Percentiles rank a stretch among this genome's conserved stretches.
phyloP scores from a whole-genome alignment of 2,329 filamentous ascomycete genomes.

The Botrytis squamosa region DNA sequence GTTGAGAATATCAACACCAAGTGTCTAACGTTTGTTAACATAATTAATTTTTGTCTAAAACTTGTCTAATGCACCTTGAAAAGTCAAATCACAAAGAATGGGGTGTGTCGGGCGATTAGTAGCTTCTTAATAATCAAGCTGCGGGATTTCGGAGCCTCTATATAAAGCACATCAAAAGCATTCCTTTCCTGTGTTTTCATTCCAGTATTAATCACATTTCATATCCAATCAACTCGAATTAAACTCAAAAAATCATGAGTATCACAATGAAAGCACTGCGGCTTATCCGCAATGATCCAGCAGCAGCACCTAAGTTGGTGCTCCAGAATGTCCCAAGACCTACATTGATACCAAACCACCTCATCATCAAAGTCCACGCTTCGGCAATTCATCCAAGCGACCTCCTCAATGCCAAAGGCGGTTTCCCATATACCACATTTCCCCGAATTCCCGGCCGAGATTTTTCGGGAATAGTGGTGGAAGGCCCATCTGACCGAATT shows the following conservation, averaged over 20 bases:
- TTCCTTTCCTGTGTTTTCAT: neutral
- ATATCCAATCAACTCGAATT: too few relatives aligned
- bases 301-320: constrained; percentile 22
- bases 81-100: neutral
- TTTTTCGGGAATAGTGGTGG: constrained; percentile 29
- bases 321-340: constrained; percentile 28
- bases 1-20: neutral
- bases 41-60: too few relatives aligned
- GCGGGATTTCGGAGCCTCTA: neutral
- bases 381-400: constrained; percentile 35
- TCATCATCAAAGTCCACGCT: constrained; percentile 32
- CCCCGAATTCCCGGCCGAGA: constrained; percentile 34
- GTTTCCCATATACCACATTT: constrained; percentile 31
- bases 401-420: constrained; percentile 30
- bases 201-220: neutral
- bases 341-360: constrained; percentile 22
- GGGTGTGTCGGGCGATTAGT: neutral
- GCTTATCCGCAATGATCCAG: constrained; percentile 23
- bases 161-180: neutral
- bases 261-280: constrained; percentile 33
- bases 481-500: constrained; percentile 22
- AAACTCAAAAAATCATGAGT: neutral
- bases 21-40: neutral
- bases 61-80: neutral
- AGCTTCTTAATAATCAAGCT: constrained; percentile 1